Percentiles rank a stretch among this genome's conserved stretches.
Conservation (phyloP, 371 early-diverging fungal species). For the Mortierella sp. region DNA sequence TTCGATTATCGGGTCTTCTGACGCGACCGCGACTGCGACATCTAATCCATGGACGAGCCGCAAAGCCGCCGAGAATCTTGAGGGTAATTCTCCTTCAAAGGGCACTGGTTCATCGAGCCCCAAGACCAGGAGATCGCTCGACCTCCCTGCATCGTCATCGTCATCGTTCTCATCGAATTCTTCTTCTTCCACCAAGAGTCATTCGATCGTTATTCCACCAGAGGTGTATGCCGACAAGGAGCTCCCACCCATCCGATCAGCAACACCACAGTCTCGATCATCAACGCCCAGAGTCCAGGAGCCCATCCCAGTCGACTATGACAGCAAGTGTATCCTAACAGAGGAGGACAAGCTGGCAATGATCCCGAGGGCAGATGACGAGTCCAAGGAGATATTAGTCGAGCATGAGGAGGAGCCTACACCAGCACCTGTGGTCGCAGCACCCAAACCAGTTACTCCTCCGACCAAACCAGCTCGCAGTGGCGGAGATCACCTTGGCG, state of each 20-base stretch:
- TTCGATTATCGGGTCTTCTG: background rate
- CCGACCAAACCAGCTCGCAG: slow-evolving; percentile 20
- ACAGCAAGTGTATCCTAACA: slow-evolving; percentile 43
- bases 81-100: slow-evolving; percentile 17
- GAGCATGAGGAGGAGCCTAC: background rate
- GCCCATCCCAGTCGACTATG: slow-evolving; percentile 12
- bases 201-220: background rate
- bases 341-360: slow-evolving; percentile 22
- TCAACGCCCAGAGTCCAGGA: background rate
- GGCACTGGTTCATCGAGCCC: slow-evolving; percentile 1
- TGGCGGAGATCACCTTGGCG: background rate
- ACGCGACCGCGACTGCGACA: slow-evolving; percentile 6
- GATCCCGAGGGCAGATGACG: slow-evolving; percentile 19
- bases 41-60: slow-evolving; percentile 34
- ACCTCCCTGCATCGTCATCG: background rate
- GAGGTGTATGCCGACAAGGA: slow-evolving; percentile 37
- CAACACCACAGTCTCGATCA: slow-evolving; percentile 8
- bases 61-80: slow-evolving; percentile 24
- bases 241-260: slow-evolving; percentile 36
- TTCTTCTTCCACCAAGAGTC: background rate
- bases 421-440: background rate
- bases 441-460: background rate
- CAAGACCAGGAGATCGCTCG: slow-evolving; percentile 6
- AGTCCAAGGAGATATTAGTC: slow-evolving; percentile 27
- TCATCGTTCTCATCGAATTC: background rate